Evolutionary conservation across 345 rosid genomes (phyloP).

Genomic region (Syzygium jambos): DNA sequence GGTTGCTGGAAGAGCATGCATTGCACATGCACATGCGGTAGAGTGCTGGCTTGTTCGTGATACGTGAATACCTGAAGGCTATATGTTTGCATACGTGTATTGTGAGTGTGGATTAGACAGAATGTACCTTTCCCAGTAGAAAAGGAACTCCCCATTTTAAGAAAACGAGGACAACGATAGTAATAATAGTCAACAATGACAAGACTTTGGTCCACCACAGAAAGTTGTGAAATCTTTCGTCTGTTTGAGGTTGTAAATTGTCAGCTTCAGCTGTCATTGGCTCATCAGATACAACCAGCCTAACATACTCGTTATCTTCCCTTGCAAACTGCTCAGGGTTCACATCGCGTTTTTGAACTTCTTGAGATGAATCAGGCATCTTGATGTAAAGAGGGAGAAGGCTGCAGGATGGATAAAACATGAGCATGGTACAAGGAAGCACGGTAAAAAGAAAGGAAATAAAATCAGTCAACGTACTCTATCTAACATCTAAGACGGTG

Average conservation of each 20-base stretch:
- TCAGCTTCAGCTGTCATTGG: constrained; percentile 17
- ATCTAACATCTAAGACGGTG: not conserved
- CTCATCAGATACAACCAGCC: constrained; percentile 57
- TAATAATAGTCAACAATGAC: constrained; percentile 9
- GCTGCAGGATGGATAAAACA: not conserved
- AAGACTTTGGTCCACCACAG: constrained; percentile 68
- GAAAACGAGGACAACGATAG: constrained; percentile 29
- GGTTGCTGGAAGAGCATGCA: not conserved
- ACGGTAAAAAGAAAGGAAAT: not conserved
- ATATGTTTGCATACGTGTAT: not conserved
- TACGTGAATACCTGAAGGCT: not conserved
- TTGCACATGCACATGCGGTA: not conserved
- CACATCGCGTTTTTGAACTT: not conserved
- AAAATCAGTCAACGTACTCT: not conserved
- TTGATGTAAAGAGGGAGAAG: not conserved
- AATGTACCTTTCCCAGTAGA: constrained; percentile 55
- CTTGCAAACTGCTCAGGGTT: constrained; percentile 18
- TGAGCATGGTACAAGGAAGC: not conserved
- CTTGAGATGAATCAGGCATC: not conserved
- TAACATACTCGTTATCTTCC: constrained; percentile 62
- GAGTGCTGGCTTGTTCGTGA: not conserved
- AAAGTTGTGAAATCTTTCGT: constrained; percentile 8
- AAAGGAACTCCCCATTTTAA: constrained; percentile 86
- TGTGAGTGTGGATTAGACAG: not conserved
- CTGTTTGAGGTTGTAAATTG: constrained; percentile 17